Evolutionary conservation across 225 moss, liverwort and hornwort species (phyloP).

Genomic region (Pleurozium schreberi): DNA sequence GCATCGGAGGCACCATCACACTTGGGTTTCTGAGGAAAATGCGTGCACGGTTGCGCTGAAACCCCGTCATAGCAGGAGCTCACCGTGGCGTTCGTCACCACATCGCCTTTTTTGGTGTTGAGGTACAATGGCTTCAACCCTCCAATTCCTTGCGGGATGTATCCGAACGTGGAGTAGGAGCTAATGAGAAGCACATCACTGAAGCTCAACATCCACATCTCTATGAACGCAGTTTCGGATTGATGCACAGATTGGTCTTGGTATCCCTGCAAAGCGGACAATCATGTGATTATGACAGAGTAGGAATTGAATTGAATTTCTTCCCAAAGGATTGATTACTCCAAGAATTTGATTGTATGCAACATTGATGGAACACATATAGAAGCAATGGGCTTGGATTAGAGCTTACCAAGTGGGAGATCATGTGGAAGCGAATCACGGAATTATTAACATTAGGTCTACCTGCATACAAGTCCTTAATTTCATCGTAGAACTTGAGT

Average conservation of each 20-base stretch:
- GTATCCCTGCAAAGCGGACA: neutral
- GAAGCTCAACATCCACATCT: constrained; percentile 75
- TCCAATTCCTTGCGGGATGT: constrained; percentile 46
- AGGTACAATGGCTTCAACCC: neutral
- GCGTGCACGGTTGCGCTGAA: constrained; percentile 55
- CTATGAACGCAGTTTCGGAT: constrained; percentile 33
- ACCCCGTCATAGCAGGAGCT: constrained; percentile 14
- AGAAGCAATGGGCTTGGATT: neutral
- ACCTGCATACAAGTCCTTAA: constrained; percentile 38
- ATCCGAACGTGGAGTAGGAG: constrained; percentile 61
- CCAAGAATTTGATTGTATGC: too few relatives aligned
- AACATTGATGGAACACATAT: neutral
- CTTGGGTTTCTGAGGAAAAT: constrained; percentile 29
- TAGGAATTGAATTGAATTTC: neutral
- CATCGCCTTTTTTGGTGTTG: neutral
- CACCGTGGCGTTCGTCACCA: neutral
- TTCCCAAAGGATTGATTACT: neutral
- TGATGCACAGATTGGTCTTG: constrained; percentile 34
- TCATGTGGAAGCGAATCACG: constrained; percentile 52
- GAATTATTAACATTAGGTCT: constrained; percentile 30
- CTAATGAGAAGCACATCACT: constrained; percentile 46
- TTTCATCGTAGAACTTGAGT: constrained; percentile 34
- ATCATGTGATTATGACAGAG: neutral
- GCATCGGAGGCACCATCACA: constrained; percentile 2
- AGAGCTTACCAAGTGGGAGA: constrained; percentile 35